Evolutionary conservation across 768 basidiomycete species (phyloP).

Genomic region (Butyriboletus loyo): DNA sequence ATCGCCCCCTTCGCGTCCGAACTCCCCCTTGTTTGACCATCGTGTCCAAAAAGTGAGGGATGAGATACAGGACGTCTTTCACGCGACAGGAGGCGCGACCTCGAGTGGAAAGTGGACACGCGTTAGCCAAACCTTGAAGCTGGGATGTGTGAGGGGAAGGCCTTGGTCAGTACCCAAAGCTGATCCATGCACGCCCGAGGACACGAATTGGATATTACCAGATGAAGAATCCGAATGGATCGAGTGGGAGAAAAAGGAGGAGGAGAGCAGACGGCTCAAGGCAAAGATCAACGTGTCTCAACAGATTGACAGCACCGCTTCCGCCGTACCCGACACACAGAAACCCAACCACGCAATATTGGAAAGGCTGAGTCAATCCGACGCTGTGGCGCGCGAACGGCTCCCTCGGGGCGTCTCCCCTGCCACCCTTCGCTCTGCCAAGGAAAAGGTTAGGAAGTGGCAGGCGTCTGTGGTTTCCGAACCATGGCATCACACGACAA

Average conservation of each 20-base stretch:
- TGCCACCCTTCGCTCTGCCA: conserved; percentile 26
- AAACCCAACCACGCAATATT: not conserved
- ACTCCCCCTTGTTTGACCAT: conserved; percentile 28
- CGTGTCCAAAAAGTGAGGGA: conserved; percentile 33
- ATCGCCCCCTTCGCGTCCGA: conserved; percentile 35
- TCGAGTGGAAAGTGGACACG: conserved; percentile 47
- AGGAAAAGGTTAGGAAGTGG: conserved; percentile 37
- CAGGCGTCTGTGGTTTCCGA: conserved; percentile 30
- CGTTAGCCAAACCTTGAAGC: conserved; percentile 38
- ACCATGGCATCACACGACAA: conserved; percentile 7
- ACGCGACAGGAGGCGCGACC: conserved; percentile 37
- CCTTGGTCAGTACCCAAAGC: conserved; percentile 21
- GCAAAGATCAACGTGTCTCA: conserved; percentile 14
- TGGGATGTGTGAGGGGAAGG: conserved; percentile 40
- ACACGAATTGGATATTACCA: conserved; percentile 37
- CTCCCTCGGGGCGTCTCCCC: conserved; percentile 20
- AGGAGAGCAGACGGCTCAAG: conserved; percentile 17
- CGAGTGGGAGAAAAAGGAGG: conserved; percentile 39
- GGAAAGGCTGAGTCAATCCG: not conserved
- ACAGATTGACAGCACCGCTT: not conserved
- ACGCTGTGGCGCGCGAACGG: conserved; percentile 2
- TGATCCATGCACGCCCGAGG: conserved; percentile 22
- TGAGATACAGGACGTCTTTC: conserved; percentile 35
- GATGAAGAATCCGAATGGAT: conserved; percentile 50
- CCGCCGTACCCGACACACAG: conserved; percentile 4